Conservation (phyloP, 2,329 filamentous ascomycete species). For the Pseudogymnoascus sp. region DNA sequence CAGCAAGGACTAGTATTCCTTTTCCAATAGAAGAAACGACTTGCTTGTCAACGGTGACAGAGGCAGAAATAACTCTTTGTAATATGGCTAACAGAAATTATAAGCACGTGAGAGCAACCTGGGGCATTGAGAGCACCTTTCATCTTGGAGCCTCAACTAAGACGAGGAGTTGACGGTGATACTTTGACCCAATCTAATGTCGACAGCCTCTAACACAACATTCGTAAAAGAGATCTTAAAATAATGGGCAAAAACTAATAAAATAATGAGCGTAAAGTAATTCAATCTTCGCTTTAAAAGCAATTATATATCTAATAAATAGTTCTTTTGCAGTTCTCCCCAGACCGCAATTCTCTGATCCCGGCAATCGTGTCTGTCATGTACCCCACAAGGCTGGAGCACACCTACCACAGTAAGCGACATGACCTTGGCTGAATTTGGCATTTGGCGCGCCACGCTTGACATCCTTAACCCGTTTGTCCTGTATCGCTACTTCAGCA, state of each 20-base stretch:
- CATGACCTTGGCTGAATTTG: neutral
- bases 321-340: neutral
- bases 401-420: constrained; percentile 3
- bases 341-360: neutral
- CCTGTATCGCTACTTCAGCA: constrained; percentile 7
- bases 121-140: constrained; percentile 8
- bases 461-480: constrained; percentile 4
- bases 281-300: neutral
- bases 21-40: constrained; percentile 85
- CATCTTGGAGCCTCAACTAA: constrained; percentile 8
- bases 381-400: constrained; percentile 7
- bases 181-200: neutral
- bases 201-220: neutral
- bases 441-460: constrained; percentile 6
- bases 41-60: constrained; percentile 87
- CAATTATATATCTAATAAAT: neutral
- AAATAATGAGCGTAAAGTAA: neutral
- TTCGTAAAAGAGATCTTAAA: neutral
- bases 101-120: constrained; percentile 10
- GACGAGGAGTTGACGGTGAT: constrained; percentile 6
- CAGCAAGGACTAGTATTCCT: constrained; percentile 84
- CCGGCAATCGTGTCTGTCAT: constrained; percentile 3
- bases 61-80: constrained; percentile 89
- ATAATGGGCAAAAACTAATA: neutral
- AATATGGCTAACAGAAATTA: constrained; percentile 60